These are phyloP conservation scores for Ophiostoma ulmi DNA, from an alignment of 2,329 filamentous ascomycete genomes.

Conservation along the genomic window DNA sequence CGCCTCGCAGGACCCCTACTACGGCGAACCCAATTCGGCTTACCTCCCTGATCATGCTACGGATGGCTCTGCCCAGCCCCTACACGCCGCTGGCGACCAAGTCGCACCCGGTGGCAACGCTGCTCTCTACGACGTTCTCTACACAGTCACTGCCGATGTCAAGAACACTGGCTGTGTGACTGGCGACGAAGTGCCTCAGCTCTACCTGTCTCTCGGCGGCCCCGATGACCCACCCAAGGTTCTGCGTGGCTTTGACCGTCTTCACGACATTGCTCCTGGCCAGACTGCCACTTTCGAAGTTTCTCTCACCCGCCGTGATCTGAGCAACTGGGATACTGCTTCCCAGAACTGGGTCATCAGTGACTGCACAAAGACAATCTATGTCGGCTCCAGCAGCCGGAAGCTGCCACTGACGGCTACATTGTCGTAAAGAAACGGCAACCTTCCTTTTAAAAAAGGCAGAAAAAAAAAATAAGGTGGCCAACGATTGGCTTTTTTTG, in stretches of 20 bases:
- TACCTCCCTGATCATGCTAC: conserved; percentile 57
- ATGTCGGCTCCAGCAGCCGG: conserved; percentile 52
- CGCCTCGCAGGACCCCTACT: conserved; percentile 54
- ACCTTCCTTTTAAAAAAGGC: background rate
- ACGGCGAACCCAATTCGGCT: conserved; percentile 52
- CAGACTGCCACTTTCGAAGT: conserved; percentile 60
- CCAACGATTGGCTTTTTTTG: background rate
- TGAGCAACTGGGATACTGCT: conserved; percentile 78
- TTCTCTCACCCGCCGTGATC: conserved; percentile 69
- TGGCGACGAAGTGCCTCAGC: conserved; percentile 69
- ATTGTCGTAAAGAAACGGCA: conserved; percentile 23
- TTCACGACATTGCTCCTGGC: conserved; percentile 63
- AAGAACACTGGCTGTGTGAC: conserved; percentile 62
- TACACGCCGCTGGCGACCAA: conserved; percentile 46
- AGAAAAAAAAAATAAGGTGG: background rate
- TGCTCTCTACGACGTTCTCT: conserved; percentile 63
- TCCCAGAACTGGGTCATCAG: conserved; percentile 79
- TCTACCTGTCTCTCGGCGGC: conserved; percentile 78
- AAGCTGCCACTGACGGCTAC: conserved; percentile 44
- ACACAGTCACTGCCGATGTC: conserved; percentile 61
- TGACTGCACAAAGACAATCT: conserved; percentile 48
- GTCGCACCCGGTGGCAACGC: conserved; percentile 55
- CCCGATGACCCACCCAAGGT: conserved; percentile 60
- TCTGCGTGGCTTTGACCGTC: conserved; percentile 75
- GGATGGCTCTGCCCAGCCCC: conserved; percentile 53